phyloP scores from a whole-genome alignment of 163 green algal species.

The Chlamydomonas reinhardtii region DNA sequence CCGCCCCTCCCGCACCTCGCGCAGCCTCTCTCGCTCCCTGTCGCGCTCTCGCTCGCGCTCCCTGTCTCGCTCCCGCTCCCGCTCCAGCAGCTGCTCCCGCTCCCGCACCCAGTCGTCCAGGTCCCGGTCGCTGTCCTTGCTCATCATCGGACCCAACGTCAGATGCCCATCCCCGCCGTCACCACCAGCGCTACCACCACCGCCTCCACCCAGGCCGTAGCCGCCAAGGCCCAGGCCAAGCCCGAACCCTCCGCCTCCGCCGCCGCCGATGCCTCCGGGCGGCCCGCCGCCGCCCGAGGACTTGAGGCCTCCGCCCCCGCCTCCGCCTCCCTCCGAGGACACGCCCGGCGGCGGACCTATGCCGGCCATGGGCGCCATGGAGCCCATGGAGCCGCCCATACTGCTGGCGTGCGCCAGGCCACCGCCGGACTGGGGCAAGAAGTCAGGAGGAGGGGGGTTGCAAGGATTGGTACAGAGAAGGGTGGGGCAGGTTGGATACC shows the following conservation, averaged over 20 bases:
- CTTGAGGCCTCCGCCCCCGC: neutral
- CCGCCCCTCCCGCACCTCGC: neutral
- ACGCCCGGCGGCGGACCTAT: constrained; percentile 15
- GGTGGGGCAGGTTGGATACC: no score
- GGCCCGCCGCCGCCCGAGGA: neutral
- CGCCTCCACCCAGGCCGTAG: no score
- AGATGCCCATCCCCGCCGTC: neutral
- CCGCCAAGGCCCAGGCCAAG: no score
- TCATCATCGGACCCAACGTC: neutral
- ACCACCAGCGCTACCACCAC: no score
- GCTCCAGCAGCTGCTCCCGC: constrained; percentile 8
- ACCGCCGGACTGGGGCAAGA: no score
- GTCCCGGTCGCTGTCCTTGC: constrained; percentile 1
- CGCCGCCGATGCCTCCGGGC: neutral
- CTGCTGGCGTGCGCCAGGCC: no score
- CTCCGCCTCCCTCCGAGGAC: neutral
- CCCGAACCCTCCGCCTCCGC: no score
- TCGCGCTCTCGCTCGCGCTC: constrained; percentile 10
- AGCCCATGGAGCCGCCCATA: neutral
- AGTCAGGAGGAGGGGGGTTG: no score
- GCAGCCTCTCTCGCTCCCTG: neutral
- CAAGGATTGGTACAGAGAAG: no score
- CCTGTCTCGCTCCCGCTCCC: constrained; percentile 4
- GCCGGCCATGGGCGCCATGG: constrained; percentile 17
- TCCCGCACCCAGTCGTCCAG: neutral